phyloP scores from a whole-genome alignment of 495 filamentous ascomycete genomes.

The Pseudotulostoma volvatum region DNA sequence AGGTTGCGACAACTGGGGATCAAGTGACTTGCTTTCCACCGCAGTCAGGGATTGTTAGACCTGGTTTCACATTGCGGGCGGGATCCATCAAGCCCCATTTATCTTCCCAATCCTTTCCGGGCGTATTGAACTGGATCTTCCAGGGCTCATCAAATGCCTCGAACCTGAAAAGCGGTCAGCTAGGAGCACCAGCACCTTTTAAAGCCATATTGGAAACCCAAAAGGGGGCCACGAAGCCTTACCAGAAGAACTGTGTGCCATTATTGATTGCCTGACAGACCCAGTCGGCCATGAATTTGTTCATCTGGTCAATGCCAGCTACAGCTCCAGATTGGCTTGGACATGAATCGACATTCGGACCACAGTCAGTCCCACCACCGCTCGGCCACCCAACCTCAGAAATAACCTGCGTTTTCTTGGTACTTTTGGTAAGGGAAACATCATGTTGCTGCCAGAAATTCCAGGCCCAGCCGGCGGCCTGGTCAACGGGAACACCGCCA shows the following conservation, averaged over 20 bases:
- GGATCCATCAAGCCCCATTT: conserved; percentile 91
- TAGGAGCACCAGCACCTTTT: too few relatives aligned
- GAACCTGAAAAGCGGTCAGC: conserved; percentile 37
- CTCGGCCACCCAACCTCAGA: conserved; percentile 89
- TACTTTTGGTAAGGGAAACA: conserved; percentile 39
- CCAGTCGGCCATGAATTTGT: conserved; percentile 71
- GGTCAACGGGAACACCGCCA: conserved; percentile 50
- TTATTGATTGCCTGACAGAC: conserved; percentile 66
- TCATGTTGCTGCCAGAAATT: conserved; percentile 59
- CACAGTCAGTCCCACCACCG: conserved; percentile 67
- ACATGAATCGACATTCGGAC: conserved; percentile 33
- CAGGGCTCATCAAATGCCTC: conserved; percentile 92
- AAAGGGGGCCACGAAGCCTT: too few relatives aligned
- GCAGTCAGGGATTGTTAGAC: conserved; percentile 78
- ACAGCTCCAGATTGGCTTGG: conserved; percentile 43
- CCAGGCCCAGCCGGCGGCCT: conserved; percentile 71
- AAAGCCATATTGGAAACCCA: too few relatives aligned
- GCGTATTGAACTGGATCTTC: conserved; percentile 60
- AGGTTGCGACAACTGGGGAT: neutral
- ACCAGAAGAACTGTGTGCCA: conserved; percentile 89
- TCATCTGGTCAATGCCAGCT: conserved; percentile 71
- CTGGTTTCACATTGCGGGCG: conserved; percentile 67
- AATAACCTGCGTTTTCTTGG: conserved; percentile 51
- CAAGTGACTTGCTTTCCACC: conserved; percentile 36
- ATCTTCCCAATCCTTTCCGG: conserved; percentile 73